Evolutionary conservation across 164 flowering plant genomes (phyloP), one percentile per base, ranked within the genome.

Genomic region (Brasenia schreberi): DNA sequence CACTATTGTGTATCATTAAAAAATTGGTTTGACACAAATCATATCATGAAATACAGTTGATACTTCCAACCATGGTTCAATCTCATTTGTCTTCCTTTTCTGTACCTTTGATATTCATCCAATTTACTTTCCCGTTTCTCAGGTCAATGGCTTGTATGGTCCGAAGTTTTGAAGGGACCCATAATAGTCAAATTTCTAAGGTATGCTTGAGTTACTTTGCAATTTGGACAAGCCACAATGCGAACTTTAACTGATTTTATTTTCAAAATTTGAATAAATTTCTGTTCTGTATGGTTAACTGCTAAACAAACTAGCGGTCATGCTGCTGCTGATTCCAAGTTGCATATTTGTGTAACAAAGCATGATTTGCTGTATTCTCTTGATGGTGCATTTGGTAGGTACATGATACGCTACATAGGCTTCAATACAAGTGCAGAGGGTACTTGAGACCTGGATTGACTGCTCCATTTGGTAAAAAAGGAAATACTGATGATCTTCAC

Each of bases 401-500:
- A 7, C 33, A 18, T 61, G 63, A 61, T 61, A 18, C 63, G 2
- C 4, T 61, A 7, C 12, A 18, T 42, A 77, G 73, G 68, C 81
- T 87, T 69, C 76, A 81, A 69, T 65, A 77, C 60, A 77, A 87
- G 67, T 64, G 77, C 67, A 84, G 74, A 73, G 78, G 71, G 65
- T 90, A 92, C 75, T 65, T 70, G 67, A 85, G 76, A 75, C 94
- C 92, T 61, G 99, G 99, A 52, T 81, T 73, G 77, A 77, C 85
- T 71, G 74, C 70, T 70, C 84, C 83, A 19, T 65, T 73, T n/a
- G 69, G 71, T 64, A 78, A 73, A 59, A 71, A 76, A 72, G 70
- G 17, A 33, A 63, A 39, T 67, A 53, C 71, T 61, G 70, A 70
- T 1, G 19, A 64, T 62, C 52, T 64, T 39, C 59, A 62, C 61